Percentiles rank a stretch among this genome's conserved stretches.
Evolutionary conservation across 495 filamentous ascomycete genomes (phyloP).

Genomic region (Talaromyces adpressus): DNA sequence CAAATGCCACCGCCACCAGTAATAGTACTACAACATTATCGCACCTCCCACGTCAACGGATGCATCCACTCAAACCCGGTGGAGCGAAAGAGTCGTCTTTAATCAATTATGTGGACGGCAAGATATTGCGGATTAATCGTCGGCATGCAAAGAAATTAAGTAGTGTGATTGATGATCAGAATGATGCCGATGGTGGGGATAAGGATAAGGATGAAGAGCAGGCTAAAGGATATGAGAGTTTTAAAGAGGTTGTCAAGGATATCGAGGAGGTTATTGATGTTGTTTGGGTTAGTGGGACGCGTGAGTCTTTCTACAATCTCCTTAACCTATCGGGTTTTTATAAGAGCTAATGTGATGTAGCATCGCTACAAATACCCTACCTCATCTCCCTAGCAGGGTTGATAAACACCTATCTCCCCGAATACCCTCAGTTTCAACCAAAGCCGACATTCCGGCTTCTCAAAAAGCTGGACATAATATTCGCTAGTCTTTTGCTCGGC

Average conservation of each 20-base stretch:
- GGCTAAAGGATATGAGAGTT: conserved; percentile 58
- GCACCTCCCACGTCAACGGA: conserved; percentile 56
- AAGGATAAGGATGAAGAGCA: conserved; percentile 28
- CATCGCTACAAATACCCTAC: conserved; percentile 75
- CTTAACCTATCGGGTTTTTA: background rate
- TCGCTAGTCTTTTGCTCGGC: conserved; percentile 63
- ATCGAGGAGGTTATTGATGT: conserved; percentile 66
- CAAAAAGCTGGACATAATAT: conserved; percentile 70
- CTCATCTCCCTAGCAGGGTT: conserved; percentile 70
- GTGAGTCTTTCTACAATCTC: conserved; percentile 40
- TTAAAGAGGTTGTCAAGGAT: conserved; percentile 62
- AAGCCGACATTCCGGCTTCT: conserved; percentile 58
- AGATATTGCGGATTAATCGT: conserved; percentile 55
- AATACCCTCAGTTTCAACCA: conserved; percentile 57
- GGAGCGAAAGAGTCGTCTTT: conserved; percentile 71
- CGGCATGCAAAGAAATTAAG: conserved; percentile 70
- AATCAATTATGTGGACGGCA: conserved; percentile 59
- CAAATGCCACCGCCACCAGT: conserved; percentile 30
- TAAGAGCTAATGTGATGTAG: conserved; percentile 31
- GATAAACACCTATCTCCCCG: conserved; percentile 54
- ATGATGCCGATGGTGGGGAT: conserved; percentile 43
- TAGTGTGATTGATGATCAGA: conserved; percentile 29
- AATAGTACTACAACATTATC: conserved; percentile 17
- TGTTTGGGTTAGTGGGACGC: conserved; percentile 75
- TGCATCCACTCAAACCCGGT: conserved; percentile 58